Percentiles rank a stretch among this genome's conserved stretches.
phyloP scores from a whole-genome alignment of 2,329 filamentous ascomycete genomes.

The Thermothelomyces thermophilus region DNA sequence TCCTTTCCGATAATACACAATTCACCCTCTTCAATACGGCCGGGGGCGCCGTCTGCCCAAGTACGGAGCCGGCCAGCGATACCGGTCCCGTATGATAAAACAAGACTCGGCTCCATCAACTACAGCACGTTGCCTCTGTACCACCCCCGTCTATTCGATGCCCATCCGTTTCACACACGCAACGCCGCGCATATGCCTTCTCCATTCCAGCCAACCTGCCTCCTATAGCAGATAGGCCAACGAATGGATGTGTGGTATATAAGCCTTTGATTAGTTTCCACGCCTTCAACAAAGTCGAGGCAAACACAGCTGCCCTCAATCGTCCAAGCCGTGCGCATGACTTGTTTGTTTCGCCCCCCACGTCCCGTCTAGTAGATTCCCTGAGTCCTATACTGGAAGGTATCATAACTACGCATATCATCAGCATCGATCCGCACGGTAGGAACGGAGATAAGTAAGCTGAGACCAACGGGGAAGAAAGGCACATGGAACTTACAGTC shows the following conservation, averaged over 20 bases:
- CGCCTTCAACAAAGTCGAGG: too few species aligned
- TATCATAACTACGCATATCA: constrained; percentile 60
- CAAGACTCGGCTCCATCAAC: too few species aligned
- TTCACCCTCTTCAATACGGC: too few species aligned
- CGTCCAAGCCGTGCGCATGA: background rate
- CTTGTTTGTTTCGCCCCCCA: background rate
- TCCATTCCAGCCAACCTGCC: background rate
- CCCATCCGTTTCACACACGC: too few species aligned
- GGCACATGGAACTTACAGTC: constrained; percentile 52
- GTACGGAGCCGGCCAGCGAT: too few species aligned
- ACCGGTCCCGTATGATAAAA: too few species aligned
- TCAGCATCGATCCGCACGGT: constrained; percentile 3
- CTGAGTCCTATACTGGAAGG: constrained; percentile 82
- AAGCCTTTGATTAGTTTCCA: background rate
- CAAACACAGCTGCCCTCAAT: background rate
- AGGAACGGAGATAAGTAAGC: background rate
- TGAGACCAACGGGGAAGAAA: too few species aligned
- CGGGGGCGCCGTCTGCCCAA: too few species aligned
- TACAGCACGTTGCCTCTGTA: too few species aligned
- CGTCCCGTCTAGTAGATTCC: constrained; percentile 62
- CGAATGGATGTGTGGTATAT: background rate
- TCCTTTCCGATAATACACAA: too few species aligned
- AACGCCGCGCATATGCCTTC: constrained; percentile 2
- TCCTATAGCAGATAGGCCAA: too few species aligned
- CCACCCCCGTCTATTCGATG: too few species aligned